Base-by-base conservation (phyloP, 1,284 basidiomycete genomes). In the Mycena sp. region DNA sequence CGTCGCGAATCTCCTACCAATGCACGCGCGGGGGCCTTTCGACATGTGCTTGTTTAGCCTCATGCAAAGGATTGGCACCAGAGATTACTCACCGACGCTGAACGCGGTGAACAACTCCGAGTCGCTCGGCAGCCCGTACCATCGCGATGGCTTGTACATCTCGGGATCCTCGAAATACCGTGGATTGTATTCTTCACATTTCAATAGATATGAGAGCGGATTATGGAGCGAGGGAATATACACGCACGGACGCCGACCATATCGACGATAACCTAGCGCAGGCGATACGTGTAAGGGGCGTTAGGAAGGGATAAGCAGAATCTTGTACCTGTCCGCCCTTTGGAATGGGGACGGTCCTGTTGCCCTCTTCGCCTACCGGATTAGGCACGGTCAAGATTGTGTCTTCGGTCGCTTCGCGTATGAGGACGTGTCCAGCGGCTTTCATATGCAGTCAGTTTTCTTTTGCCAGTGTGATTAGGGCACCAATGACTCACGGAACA, bases 1-100 rank as follows among this genome's bases (percentile, higher is more conserved):
- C 3, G 78, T 78, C 3, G 85, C 83, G 61, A 88, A 88, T 67
- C 81, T 84, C 14, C 84, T 76, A 9, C 87, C 87, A 25, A 87
- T 71, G 64, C 87, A 88, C 2, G 81, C 78, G 4, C 87, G 80
- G 10, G 83, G 80, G 41, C 83, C 85, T 81, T n/a, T n/a, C n/a
- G n/a, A n/a, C n/a, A n/a, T n/a, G n/a, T n/a, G n/a, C n/a, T n/a
- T n/a, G 53, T 25, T 16, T 32, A 21, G 12, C 26, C 23, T 9
- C 37, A 44, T 40, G 28, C 50, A 23, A 23, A 48, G 30, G 5
- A 26, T 25, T 43, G 10, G 25, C 12, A 4, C 28, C n/a, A 21
- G 28, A 30, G 21, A 25, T 14, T 25, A 73, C 77, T 53, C 50
- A 79, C 84, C 83, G 30, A 84, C 69, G 68, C 83, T 81, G 70